Evolutionary conservation across 1,139 yeast species (phyloP).

Genomic region (Tardiomyces depauwii): DNA sequence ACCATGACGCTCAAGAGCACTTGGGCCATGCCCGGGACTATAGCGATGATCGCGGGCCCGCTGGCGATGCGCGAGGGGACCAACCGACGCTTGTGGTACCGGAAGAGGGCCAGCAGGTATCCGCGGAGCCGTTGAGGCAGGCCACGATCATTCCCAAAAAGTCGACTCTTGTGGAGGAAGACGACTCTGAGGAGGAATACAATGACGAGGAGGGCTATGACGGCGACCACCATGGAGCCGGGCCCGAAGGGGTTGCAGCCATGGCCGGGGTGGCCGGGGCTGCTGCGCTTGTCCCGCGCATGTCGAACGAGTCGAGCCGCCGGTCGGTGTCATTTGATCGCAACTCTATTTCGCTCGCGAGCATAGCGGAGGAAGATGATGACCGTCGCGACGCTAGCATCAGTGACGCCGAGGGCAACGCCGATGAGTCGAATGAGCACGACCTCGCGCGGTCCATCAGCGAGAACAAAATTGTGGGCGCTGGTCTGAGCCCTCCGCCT

Average conservation of each 20-base stretch:
- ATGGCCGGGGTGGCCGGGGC: background rate
- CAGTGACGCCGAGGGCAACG: background rate
- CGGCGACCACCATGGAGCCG: background rate
- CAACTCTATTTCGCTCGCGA: background rate
- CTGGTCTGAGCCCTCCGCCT: background rate
- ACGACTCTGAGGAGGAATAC: constrained; percentile 11
- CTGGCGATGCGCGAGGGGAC: background rate
- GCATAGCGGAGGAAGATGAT: background rate
- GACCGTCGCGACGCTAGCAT: background rate
- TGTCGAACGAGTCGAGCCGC: background rate
- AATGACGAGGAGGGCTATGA: constrained; percentile 6
- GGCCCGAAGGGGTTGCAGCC: background rate
- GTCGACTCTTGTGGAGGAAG: constrained; percentile 19
- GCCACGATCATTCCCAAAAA: constrained; percentile 22
- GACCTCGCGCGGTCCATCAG: background rate
- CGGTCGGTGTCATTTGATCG: background rate
- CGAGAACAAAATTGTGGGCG: background rate
- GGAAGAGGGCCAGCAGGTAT: background rate
- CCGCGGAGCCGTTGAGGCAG: constrained; percentile 2
- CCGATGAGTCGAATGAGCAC: background rate
- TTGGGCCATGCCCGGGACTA: too few relatives aligned
- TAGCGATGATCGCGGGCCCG: too few relatives aligned
- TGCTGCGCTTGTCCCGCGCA: background rate
- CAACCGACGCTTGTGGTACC: background rate
- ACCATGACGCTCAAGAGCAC: too few relatives aligned